Conservation (phyloP, 1,139 yeast genomes). For the Debaryomyces coudertii region DNA sequence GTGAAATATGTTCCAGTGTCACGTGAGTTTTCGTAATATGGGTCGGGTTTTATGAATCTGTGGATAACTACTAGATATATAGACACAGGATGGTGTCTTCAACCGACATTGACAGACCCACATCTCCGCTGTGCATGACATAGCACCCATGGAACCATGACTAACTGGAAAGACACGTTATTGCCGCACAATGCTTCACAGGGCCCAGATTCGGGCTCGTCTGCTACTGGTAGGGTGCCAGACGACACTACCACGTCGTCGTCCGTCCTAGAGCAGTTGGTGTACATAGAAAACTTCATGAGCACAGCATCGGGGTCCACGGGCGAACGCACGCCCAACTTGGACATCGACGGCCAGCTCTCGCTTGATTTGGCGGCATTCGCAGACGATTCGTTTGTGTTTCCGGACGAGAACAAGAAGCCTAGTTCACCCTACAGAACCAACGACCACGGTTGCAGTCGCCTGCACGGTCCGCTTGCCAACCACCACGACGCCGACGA, state of each 20-base stretch:
- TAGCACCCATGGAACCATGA: conserved; percentile 1
- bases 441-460: conserved; percentile 16
- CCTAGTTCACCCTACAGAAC: conserved; percentile 7
- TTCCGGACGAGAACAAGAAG: conserved; percentile 76
- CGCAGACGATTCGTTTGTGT: conserved; percentile 76
- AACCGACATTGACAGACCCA: neutral
- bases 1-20: neutral
- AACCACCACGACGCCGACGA: neutral
- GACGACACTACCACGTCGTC: conserved; percentile 47
- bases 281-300: conserved; percentile 74
- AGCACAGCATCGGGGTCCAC: conserved; percentile 41
- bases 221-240: neutral
- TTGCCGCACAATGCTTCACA: neutral
- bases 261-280: conserved; percentile 73
- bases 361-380: conserved; percentile 77
- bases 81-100: neutral
- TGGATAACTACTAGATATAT: conserved; percentile 3
- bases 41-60: conserved; percentile 2
- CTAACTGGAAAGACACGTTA: neutral
- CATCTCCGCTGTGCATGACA: neutral
- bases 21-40: conserved; percentile 7
- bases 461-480: neutral
- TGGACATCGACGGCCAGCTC: conserved; percentile 65
- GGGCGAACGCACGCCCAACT: conserved; percentile 34
- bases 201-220: neutral